Evolutionary conservation across 2,329 filamentous ascomycete genomes (phyloP), one percentile per base, ranked within the genome.

Genomic region (Cryphonectria naterciae): DNA sequence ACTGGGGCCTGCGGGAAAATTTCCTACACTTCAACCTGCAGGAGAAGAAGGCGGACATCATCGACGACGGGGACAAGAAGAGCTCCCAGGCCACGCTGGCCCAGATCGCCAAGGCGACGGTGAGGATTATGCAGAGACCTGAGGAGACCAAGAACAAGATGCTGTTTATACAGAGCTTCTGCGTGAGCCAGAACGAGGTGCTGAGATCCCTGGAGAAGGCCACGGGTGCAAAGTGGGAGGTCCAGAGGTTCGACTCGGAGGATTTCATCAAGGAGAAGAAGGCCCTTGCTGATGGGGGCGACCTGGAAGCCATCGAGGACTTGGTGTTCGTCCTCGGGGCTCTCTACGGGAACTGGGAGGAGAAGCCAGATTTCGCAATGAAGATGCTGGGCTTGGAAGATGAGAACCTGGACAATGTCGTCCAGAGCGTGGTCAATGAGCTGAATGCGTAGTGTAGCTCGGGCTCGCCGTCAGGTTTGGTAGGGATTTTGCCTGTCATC

Each of bases 251-350:
- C 1, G 79, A 84, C 60, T 81, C 82, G 0, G 80, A 82, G 13
- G 75, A 75, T 0, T 86, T 82, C 60, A 78, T 87, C 15, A 74
- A 76, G 37, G 75, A 80, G 58, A 75, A 82, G 65, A 82, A 81
- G 75, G 73, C 72, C 8, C 77, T 77, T 69, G 80, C 79, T n/a
- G 79, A 84, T 19, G 77, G 75, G 0, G 84, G 80, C 0, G 78
- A 84, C 43, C 73, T 71, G 22, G 77, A 77, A 1, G 81, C 83
- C 0, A 76, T 83, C 43, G 83, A 86, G 75, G 81, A 85, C 61
- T 78, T 86, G 72, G 85, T 86, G 2, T 87, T 85, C 73, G 85
- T 83, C 46, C 76, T 86, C 1, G 84, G 85, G 1, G 80, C 82
- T 0, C 72, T 86, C 0, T 81, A 86, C 61, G 84, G 84, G 0